A percentile compares a stretch with the other conserved stretches of the same genome.
phyloP scores from a whole-genome alignment of 345 rosid species.

The Raphanus sativus region DNA sequence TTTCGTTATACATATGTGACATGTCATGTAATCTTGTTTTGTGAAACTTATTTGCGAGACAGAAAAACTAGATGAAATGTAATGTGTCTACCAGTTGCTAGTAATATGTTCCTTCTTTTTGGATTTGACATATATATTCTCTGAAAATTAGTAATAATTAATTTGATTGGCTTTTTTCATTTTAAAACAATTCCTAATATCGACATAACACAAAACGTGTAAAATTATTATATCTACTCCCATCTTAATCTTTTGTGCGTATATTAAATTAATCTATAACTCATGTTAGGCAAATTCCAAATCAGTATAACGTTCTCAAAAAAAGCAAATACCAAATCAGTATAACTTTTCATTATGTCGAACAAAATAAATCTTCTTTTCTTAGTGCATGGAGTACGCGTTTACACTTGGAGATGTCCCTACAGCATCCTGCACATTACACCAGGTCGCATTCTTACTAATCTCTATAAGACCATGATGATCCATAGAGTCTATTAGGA shows the following conservation, averaged over 20 bases:
- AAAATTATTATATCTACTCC: background rate
- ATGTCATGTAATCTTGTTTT: background rate
- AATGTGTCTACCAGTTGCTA: conserved; percentile 21
- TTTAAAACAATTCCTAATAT: background rate
- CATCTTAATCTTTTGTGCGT: background rate
- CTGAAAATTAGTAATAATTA: background rate
- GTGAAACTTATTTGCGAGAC: background rate
- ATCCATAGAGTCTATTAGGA: no score
- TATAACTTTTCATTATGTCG: background rate
- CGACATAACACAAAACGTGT: background rate
- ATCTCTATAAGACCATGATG: no score
- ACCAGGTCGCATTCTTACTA: background rate
- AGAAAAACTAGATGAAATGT: background rate
- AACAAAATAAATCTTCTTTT: background rate
- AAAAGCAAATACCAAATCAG: background rate
- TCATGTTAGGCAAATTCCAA: background rate
- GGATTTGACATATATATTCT: conserved; percentile 2
- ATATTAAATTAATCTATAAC: background rate
- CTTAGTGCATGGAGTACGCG: background rate
- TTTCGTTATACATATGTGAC: background rate
- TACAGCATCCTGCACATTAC: background rate
- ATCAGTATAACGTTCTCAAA: background rate
- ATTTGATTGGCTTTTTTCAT: background rate
- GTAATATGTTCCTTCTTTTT: background rate
- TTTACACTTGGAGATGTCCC: background rate